Base-by-base conservation (phyloP, 192 early-diverging fungal genomes). In the Phlyctochytrium bullatum region DNA sequence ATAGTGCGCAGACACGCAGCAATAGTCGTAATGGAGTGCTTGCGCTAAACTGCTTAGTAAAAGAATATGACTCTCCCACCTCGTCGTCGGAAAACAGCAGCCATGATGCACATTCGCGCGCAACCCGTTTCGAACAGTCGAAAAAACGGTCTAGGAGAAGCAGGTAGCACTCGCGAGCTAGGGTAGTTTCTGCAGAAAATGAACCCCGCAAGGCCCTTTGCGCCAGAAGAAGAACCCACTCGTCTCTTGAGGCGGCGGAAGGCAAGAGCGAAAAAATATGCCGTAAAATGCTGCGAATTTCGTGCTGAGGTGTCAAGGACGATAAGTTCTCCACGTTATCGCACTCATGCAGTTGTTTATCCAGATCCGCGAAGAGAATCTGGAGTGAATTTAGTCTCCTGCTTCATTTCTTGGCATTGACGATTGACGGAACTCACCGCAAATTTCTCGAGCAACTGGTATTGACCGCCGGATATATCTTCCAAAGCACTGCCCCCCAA, bases 1-100 rank as follows among this genome's bases (percentile, higher is more conserved):
- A 50, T 36, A 12, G 30, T 71, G 0, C 63, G 29, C 14, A 1
- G 51, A n/a, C 27, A n/a, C n/a, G n/a, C n/a, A n/a, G n/a, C n/a
- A n/a, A n/a, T n/a, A n/a, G n/a, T n/a, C n/a, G n/a, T n/a, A n/a
- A n/a, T n/a, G n/a, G n/a, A n/a, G n/a, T n/a, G n/a, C n/a, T n/a
- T n/a, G n/a, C n/a, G n/a, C n/a, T n/a, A n/a, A n/a, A n/a, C n/a
- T 34, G 59, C n/a, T 1, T 53, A 68, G n/a, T n/a, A 12, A 3
- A 57, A 53, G 54, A 36, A 75, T 29, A 61, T 20, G 16, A 58
- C 20, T 52, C 60, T 27, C 66, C 4, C 33, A 76, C 75, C 62
- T 96, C 96, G 68, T 99, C 97, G 61, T 95, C 93, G 1, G 91
- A 87, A 78, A 92, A 95, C 27, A 94, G 82, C 23, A 99, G 74